These are phyloP conservation scores for Physcomitrellopsis africana DNA, from an alignment of 225 moss, liverwort and hornwort genomes.

Conservation along the genomic window DNA sequence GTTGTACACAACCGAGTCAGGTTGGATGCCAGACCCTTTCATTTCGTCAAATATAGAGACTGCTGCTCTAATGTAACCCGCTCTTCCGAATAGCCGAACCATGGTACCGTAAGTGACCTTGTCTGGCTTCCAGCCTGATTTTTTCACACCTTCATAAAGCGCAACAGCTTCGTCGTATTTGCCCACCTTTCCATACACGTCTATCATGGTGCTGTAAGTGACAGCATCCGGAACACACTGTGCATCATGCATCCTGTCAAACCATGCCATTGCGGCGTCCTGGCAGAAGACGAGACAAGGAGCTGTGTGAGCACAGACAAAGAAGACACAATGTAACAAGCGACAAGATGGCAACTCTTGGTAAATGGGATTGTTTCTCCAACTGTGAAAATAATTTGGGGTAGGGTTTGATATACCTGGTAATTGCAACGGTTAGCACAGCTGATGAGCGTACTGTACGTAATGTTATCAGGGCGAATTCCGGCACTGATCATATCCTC, in stretches of 20 bases:
- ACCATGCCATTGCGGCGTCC: constrained; percentile 76
- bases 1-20: constrained; percentile 85
- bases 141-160: constrained; percentile 63
- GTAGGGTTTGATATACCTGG: constrained; percentile 40
- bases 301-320: constrained; percentile 22
- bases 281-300: constrained; percentile 30
- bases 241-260: constrained; percentile 79
- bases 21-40: constrained; percentile 68
- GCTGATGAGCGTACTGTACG: constrained; percentile 94
- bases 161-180: constrained; percentile 71
- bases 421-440: constrained; percentile 82
- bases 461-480: constrained; percentile 77
- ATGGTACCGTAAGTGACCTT: constrained; percentile 82
- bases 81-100: constrained; percentile 82
- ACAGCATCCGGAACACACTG: constrained; percentile 88
- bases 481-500: constrained; percentile 68
- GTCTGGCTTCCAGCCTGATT: constrained; percentile 87
- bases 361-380: background rate
- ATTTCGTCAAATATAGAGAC: constrained; percentile 72
- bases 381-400: constrained; percentile 11
- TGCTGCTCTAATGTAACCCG: constrained; percentile 78
- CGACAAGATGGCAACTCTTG: no score
- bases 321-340: no score
- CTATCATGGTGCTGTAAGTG: constrained; percentile 86
- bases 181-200: constrained; percentile 79